A percentile compares a stretch with the other conserved stretches of the same genome.
These are phyloP conservation scores for Phytophthora europaea DNA, from an alignment of 352 stramenopile genomes.

Conservation along the genomic window DNA sequence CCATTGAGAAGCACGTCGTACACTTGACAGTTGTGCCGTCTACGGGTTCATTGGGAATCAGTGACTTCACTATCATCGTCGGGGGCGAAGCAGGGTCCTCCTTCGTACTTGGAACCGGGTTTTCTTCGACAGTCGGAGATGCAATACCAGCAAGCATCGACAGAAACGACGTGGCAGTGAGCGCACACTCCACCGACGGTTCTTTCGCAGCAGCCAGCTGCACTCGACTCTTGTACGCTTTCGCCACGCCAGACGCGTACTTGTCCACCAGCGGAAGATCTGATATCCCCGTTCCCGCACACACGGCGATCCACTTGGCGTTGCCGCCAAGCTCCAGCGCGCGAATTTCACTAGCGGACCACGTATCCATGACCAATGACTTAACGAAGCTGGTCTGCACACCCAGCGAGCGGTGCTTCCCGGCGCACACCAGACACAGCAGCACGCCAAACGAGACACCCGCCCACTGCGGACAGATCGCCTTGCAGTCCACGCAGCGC, in stretches of 20 bases:
- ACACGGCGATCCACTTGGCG: slow-evolving; percentile 85
- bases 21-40: slow-evolving; percentile 63
- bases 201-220: slow-evolving; percentile 33
- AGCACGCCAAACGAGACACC: slow-evolving; percentile 87
- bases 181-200: slow-evolving; percentile 25
- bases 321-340: slow-evolving; percentile 80
- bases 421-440: slow-evolving; percentile 80
- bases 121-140: slow-evolving; percentile 16
- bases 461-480: slow-evolving; percentile 84
- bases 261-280: slow-evolving; percentile 66
- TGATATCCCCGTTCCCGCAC: slow-evolving; percentile 50
- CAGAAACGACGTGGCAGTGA: slow-evolving; percentile 70
- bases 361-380: slow-evolving; percentile 85
- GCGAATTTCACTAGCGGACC: slow-evolving; percentile 60
- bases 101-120: slow-evolving; percentile 1
- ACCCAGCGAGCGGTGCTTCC: slow-evolving; percentile 82
- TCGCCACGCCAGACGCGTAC: slow-evolving; percentile 73
- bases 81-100: slow-evolving; percentile 17
- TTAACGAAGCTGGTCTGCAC: slow-evolving; percentile 89
- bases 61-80: slow-evolving; percentile 11
- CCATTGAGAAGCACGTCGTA: slow-evolving; percentile 66
- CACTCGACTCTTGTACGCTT: slow-evolving; percentile 67
- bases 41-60: slow-evolving; percentile 6
- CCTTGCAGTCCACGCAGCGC: slow-evolving; percentile 86
- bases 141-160: slow-evolving; percentile 42